Conservation (phyloP, 106 monocot species). For the Apostasia ramifera region DNA sequence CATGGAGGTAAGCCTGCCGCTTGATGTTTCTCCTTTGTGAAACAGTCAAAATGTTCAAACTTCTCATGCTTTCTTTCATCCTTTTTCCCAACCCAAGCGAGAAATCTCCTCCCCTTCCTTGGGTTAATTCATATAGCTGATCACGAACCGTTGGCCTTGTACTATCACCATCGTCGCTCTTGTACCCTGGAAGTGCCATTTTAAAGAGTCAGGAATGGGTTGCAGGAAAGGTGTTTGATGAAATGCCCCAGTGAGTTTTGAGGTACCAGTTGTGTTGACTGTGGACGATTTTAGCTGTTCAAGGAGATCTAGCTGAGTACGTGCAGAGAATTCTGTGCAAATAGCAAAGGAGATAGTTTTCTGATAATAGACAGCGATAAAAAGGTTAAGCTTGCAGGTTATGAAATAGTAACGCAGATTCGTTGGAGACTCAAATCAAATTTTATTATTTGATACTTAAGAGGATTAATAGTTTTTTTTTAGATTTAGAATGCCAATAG, state of each 20-base stretch:
- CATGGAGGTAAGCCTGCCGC: slow-evolving; percentile 69
- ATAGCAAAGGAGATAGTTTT: not conserved
- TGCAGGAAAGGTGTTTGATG: not conserved
- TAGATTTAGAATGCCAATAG: not conserved
- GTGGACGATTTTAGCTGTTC: slow-evolving; percentile 56
- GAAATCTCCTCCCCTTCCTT: slow-evolving; percentile 60
- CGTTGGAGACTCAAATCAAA: not conserved
- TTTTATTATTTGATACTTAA: too few species aligned
- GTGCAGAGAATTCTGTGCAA: slow-evolving; percentile 52
- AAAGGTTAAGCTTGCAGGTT: not conserved
- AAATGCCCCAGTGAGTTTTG: not conserved
- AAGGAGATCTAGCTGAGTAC: slow-evolving; percentile 68
- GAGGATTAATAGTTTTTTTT: too few species aligned
- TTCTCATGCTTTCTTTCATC: slow-evolving; percentile 32
- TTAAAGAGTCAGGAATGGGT: not conserved
- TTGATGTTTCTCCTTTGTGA: slow-evolving; percentile 98
- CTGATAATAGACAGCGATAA: not conserved
- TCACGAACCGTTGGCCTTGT: slow-evolving; percentile 53
- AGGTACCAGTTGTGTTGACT: slow-evolving; percentile 15
- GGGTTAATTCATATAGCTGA: slow-evolving; percentile 50
- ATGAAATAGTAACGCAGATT: not conserved
- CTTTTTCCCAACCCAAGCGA: slow-evolving; percentile 65
- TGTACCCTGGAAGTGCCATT: slow-evolving; percentile 26
- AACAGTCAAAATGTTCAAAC: slow-evolving; percentile 28
- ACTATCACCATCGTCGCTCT: slow-evolving; percentile 14